Evolutionary conservation across 1,139 yeast species (phyloP), one percentile per base, ranked within the genome.

Genomic region (Yamadazyma sp.): DNA sequence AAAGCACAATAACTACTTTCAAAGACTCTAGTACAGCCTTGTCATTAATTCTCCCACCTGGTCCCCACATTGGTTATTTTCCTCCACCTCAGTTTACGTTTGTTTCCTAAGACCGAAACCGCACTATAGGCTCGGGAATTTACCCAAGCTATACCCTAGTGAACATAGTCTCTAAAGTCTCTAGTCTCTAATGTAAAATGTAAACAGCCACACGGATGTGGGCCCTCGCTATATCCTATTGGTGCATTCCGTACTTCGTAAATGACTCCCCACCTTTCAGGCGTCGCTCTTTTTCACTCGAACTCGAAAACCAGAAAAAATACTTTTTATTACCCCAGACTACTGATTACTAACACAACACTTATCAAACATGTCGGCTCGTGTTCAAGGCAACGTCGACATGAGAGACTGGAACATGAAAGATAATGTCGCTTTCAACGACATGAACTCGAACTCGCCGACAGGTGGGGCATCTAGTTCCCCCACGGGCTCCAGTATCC

Each of bases 351-450:
- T 14, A 25, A 11, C 14, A n/a, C 10, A 25, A 9, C 12, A 6
- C 9, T 6, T 10, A 11, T 13, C 29, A 6, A 25, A 18, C 17
- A 35, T 35, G 38, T 35, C 38, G 10, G 38, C 33, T 13, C 34
- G 25, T 16, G 25, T 35, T 3, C 38, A 35, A 15, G 10, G 21
- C 4, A 18, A 12, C n/a, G 7, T 16, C 6, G 20, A 20, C 4
- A 11, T 24, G 12, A 13, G 27, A 20, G 35, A 34, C 22, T 33
- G 38, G 38, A 33, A 26, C 11, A 14, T 29, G 10, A 37, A 33
- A 16, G 27, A 33, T 26, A 24, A 32, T 12, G 15, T 16, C 12
- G 4, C 29, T 14, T 27, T 14, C 14, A 14, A 14, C 7, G 21
- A 14, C 5, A 15, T 28, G 21, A 13, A 28, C 14, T 17, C 31